Evolutionary conservation across 441 rosid species (phyloP), one percentile per base, ranked within the genome.

Genomic region (Syzygium malaccense): DNA sequence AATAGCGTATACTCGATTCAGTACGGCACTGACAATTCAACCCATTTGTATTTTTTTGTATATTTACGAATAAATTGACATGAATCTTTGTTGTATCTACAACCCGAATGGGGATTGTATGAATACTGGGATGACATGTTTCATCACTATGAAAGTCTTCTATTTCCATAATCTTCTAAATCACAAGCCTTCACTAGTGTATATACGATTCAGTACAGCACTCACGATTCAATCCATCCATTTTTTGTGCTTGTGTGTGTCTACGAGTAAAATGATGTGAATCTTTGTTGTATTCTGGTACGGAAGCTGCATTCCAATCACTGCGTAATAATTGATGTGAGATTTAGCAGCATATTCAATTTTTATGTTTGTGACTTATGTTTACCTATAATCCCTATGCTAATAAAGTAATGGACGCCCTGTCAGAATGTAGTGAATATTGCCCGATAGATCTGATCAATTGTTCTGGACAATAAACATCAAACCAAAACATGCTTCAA

Each of bases 181-280:
- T 33, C 79, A 33, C 79, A 68, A 68, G 14, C 48, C 79, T 32
- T 12, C 14, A 19, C 14, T 32, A 2, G 26, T 0, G 26, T 9
- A 68, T 33, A 18, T 5, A 8, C 45, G 1, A 68, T 68, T 32
- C 0, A 5, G 25, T 32, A 66, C 3, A 4, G 45, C 25, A 33
- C 45, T 9, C 9, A 17, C 25, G 2, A 32, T 18, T 66, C 78
- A 1, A 32, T 32, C 45, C 12, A 30, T 17, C 33, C 28, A 8
- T 55, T 7, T 55, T 55, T n/a, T n/a, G n/a, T 55, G 8, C 1
- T 4, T 0, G 1, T 2, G 9, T 18, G 17, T 66, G 45, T 13
- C 18, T 1, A 18, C 13, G 0, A 0, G 33, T 9, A 68, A n/a
- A 68, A 68, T 10, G 71, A 45, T 45, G 48, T 45, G 9, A 45